Conservation (phyloP, 345 rosid genomes). For the Brassica juncea region DNA sequence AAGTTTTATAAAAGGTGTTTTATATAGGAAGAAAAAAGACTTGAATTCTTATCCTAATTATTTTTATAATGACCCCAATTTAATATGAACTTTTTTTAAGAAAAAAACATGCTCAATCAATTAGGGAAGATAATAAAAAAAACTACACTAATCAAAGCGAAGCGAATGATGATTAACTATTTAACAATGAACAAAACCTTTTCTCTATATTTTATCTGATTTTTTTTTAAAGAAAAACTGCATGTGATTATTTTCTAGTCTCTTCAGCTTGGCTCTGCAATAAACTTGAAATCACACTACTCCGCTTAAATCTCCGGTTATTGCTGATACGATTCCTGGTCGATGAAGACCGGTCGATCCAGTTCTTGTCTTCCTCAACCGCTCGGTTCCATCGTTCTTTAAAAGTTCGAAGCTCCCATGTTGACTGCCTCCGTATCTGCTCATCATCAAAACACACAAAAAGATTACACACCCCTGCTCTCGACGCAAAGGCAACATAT, state of each 20-base stretch:
- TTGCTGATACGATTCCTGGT: slow-evolving; percentile 3
- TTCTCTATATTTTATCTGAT: slow-evolving; percentile 23
- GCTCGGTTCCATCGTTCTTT: slow-evolving; percentile 82
- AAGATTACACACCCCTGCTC: background rate
- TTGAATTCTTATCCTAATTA: background rate
- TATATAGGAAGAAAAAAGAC: background rate
- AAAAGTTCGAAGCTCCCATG: slow-evolving; percentile 73
- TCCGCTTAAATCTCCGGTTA: slow-evolving; percentile 34
- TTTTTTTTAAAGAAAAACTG: background rate
- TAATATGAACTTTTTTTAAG: background rate
- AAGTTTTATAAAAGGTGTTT: background rate
- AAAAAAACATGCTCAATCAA: background rate
- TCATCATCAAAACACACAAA: slow-evolving; percentile 14
- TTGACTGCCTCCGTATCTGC: slow-evolving; percentile 89
- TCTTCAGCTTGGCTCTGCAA: slow-evolving; percentile 25
- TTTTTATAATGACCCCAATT: background rate
- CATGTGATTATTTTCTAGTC: slow-evolving; percentile 20
- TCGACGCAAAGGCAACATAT: background rate
- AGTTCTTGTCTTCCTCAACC: slow-evolving; percentile 57
- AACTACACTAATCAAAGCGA: background rate
- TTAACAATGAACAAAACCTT: background rate
- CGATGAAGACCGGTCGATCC: slow-evolving; percentile 65
- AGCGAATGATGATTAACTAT: background rate
- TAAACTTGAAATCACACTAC: slow-evolving; percentile 24
- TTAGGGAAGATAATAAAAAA: background rate